Conservation (phyloP, 2,329 filamentous ascomycete species). For the Fusarium buharicum region DNA sequence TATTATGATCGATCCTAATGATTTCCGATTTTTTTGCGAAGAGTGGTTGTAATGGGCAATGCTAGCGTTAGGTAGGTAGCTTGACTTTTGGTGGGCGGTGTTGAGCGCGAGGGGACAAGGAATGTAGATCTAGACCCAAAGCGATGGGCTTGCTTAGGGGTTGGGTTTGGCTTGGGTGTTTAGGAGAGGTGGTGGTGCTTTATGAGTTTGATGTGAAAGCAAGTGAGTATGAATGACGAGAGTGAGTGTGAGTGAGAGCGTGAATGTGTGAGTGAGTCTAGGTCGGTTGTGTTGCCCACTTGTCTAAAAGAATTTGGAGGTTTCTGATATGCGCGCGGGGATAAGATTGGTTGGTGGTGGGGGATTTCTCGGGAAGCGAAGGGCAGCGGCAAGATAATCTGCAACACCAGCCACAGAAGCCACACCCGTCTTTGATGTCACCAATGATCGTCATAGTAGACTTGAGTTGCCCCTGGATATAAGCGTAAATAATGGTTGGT, state of each 20-base stretch:
- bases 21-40: slow-evolving; percentile 12
- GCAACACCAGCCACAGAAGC: slow-evolving; percentile 33
- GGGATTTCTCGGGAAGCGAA: slow-evolving; percentile 8
- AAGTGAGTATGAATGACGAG: background rate
- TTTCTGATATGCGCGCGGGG: slow-evolving; percentile 34
- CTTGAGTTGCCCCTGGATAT: too few species aligned
- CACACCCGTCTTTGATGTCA: slow-evolving; percentile 17
- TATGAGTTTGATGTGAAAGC: background rate
- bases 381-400: slow-evolving; percentile 13
- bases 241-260: background rate
- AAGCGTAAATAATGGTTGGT: too few species aligned
- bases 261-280: background rate
- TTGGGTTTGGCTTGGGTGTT: slow-evolving; percentile 2
- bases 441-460: too few species aligned
- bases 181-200: slow-evolving; percentile 4
- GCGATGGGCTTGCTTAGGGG: slow-evolving; percentile 1
- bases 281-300: slow-evolving; percentile 9
- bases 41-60: slow-evolving; percentile 8
- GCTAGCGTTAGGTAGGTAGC: slow-evolving; percentile 13
- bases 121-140: slow-evolving; percentile 31
- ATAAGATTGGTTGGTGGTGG: slow-evolving; percentile 34
- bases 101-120: slow-evolving; percentile 11
- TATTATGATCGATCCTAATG: slow-evolving; percentile 31
- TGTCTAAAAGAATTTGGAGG: slow-evolving; percentile 15
- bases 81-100: slow-evolving; percentile 5